A percentile compares a stretch with the other conserved stretches of the same genome.
Evolutionary conservation across 164 flowering plant genomes (phyloP).

Genomic region (Cinnamomum micranthum): DNA sequence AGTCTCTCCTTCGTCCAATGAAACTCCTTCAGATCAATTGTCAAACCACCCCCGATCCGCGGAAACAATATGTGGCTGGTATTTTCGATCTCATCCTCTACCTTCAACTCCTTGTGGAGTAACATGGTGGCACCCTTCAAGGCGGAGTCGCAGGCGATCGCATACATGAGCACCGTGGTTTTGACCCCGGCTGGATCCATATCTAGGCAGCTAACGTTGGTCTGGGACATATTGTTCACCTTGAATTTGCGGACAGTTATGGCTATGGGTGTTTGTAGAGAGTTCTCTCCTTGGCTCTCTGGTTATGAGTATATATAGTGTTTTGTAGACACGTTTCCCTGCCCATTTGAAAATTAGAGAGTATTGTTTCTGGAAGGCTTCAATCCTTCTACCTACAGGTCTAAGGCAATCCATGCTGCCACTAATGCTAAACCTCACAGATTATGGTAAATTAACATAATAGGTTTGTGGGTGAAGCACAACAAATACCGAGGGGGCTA

Average conservation of each 20-base stretch:
- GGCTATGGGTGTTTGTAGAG: neutral
- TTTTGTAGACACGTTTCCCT: no score
- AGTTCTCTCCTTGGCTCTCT: no score
- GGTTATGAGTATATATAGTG: no score
- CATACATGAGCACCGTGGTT: slow-evolving; percentile 24
- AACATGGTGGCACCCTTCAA: slow-evolving; percentile 24
- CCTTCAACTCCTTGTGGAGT: slow-evolving; percentile 29
- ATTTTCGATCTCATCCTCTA: slow-evolving; percentile 26
- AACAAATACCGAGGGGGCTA: no score
- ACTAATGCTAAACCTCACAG: no score
- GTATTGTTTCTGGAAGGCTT: no score
- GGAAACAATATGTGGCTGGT: slow-evolving; percentile 30
- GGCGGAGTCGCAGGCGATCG: slow-evolving; percentile 32
- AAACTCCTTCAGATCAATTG: slow-evolving; percentile 29
- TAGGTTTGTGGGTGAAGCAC: no score
- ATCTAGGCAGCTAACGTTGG: slow-evolving; percentile 26
- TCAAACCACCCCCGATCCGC: slow-evolving; percentile 29
- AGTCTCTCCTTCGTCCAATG: slow-evolving; percentile 35
- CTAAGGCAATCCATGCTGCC: no score
- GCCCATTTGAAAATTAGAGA: no score
- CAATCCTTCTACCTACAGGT: no score
- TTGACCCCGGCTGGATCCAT: slow-evolving; percentile 24
- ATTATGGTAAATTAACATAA: no score
- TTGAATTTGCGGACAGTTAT: slow-evolving; percentile 23
- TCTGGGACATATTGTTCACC: slow-evolving; percentile 29